phyloP scores from a whole-genome alignment of 2,329 filamentous ascomycete genomes.

The Nannizzia gypsea region DNA sequence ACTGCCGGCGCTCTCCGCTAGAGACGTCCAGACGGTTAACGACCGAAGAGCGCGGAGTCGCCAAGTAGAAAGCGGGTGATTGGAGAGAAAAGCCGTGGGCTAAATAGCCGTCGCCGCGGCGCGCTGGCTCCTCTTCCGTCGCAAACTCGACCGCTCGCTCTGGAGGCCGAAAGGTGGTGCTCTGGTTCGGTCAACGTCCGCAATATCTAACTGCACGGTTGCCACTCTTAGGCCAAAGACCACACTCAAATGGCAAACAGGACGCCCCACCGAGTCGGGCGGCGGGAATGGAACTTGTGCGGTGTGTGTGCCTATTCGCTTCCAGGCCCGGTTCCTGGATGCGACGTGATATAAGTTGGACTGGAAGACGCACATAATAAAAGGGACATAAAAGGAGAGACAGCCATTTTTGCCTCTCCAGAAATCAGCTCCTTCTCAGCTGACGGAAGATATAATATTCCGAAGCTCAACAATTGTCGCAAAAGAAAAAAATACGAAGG shows the following conservation, averaged over 20 bases:
- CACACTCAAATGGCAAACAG: background rate
- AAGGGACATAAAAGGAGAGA: background rate
- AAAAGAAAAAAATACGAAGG: background rate
- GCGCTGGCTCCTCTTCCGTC: background rate
- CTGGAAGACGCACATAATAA: background rate
- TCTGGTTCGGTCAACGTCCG: constrained; percentile 1
- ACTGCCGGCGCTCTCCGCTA: background rate
- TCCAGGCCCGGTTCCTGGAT: background rate
- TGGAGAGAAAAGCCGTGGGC: constrained; percentile 1
- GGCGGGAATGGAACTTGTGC: background rate
- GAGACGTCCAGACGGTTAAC: background rate
- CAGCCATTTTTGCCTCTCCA: no score
- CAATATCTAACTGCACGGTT: background rate
- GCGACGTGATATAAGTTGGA: background rate
- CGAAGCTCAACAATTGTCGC: background rate
- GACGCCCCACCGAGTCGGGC: background rate
- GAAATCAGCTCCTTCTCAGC: background rate
- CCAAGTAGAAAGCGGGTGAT: background rate
- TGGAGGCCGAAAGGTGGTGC: background rate
- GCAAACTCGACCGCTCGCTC: background rate
- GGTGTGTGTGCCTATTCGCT: background rate
- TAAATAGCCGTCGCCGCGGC: background rate
- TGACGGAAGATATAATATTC: constrained; percentile 3
- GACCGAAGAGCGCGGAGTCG: background rate
- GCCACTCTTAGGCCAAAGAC: background rate